phyloP scores from a whole-genome alignment of 2,329 filamentous ascomycete species.

The Microsporum audouinii region DNA sequence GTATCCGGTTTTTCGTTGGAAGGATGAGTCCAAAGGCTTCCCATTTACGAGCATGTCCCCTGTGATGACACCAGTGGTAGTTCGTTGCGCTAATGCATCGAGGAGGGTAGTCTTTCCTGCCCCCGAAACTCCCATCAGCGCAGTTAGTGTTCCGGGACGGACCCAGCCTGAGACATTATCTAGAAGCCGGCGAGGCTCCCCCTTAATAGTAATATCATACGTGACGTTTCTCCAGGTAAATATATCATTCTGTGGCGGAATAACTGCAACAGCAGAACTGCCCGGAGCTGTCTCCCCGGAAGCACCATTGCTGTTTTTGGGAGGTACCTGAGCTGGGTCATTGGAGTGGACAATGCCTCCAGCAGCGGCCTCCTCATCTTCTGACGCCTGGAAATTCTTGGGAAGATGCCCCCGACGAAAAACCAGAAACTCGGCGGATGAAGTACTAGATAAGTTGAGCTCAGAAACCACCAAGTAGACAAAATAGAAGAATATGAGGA shows the following conservation, averaged over 20 bases:
- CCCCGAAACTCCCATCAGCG: constrained; percentile 51
- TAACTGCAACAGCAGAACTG: constrained; percentile 14
- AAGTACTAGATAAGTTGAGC: constrained; percentile 51
- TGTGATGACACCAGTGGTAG: constrained; percentile 50
- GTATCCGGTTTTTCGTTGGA: constrained; percentile 56
- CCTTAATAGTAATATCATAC: constrained; percentile 44
- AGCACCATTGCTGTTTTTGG: constrained; percentile 1
- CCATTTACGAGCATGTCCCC: constrained; percentile 58
- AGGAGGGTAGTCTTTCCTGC: constrained; percentile 53
- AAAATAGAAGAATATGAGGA: constrained; percentile 52
- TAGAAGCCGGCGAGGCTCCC: constrained; percentile 40
- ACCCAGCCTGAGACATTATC: constrained; percentile 46
- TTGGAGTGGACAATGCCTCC: background rate
- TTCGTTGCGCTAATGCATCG: constrained; percentile 47
- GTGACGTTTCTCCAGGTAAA: constrained; percentile 46
- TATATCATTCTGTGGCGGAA: constrained; percentile 29
- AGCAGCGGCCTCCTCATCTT: constrained; percentile 10
- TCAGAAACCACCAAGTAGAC: constrained; percentile 55
- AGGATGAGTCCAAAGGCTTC: constrained; percentile 43
- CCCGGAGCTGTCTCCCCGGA: constrained; percentile 9
- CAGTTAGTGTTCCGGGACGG: constrained; percentile 45
- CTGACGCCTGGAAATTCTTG: constrained; percentile 2
- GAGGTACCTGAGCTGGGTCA: background rate
- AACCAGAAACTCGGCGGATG: constrained; percentile 57
- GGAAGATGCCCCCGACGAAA: constrained; percentile 49